Conservation (phyloP, 768 basidiomycete genomes). For the Phylloporus scabripes region DNA sequence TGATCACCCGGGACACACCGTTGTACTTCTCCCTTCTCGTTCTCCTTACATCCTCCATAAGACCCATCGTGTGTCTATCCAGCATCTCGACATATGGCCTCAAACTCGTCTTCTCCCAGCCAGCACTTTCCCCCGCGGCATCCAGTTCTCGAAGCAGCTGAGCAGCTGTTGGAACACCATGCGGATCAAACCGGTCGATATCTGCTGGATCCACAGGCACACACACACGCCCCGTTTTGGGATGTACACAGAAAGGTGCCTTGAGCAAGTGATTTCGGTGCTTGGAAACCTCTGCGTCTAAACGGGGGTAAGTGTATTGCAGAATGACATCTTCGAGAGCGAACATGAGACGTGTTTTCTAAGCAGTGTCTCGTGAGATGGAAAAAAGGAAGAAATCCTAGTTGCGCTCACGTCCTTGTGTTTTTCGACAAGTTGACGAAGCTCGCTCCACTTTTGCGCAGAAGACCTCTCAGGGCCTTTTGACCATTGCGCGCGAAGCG, state of each 20-base stretch:
- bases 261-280: conserved; percentile 97
- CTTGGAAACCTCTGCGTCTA: conserved; percentile 97
- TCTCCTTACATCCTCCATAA: conserved; percentile 29
- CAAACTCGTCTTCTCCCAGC: conserved; percentile 85
- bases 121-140: conserved; percentile 47
- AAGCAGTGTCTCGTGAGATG: neutral
- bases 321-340: conserved; percentile 85
- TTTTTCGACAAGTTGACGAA: conserved; percentile 39
- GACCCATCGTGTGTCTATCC: conserved; percentile 54
- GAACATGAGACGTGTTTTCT: conserved; percentile 29
- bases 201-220: conserved; percentile 79
- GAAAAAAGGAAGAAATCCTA: neutral
- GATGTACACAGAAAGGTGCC: conserved; percentile 95
- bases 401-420: conserved; percentile 30
- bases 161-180: conserved; percentile 77
- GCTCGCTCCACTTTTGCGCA: conserved; percentile 66
- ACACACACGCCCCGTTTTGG: conserved; percentile 92
- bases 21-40: conserved; percentile 16
- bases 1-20: conserved; percentile 8
- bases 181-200: conserved; percentile 82
- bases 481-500: conserved; percentile 57
- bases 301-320: conserved; percentile 91
- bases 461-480: conserved; percentile 50
- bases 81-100: conserved; percentile 88
- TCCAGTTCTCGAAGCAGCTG: conserved; percentile 83